phyloP scores from a whole-genome alignment of 139 green algal genomes.

The Desmodesmus armatus region DNA sequence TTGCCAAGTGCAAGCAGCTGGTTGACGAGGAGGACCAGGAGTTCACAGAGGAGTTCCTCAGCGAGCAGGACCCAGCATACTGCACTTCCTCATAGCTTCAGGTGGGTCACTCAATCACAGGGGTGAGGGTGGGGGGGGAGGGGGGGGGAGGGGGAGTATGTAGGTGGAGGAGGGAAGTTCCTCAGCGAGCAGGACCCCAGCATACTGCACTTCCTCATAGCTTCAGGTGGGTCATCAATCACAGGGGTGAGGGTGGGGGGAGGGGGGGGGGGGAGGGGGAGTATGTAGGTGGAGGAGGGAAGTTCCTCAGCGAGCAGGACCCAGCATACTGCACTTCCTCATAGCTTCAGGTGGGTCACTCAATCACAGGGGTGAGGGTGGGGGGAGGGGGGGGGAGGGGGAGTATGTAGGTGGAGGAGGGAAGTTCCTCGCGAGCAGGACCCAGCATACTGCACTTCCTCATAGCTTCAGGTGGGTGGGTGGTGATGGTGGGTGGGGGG shows the following conservation, averaged over 20 bases:
- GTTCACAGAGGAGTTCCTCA: conserved; percentile 96
- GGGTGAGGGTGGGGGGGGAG: too few species aligned
- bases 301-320: too few species aligned
- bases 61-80: conserved; percentile 92
- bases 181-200: conserved; percentile 88
- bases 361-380: conserved; percentile 39
- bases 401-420: background rate
- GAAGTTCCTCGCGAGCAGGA: conserved; percentile 91
- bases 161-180: conserved; percentile 96
- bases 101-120: background rate
- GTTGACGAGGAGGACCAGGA: conserved; percentile 91
- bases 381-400: background rate
- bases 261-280: too few species aligned
- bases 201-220: conserved; percentile 97
- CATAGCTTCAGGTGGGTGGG: conserved; percentile 73
- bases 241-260: too few species aligned
- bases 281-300: too few species aligned
- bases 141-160: too few species aligned
- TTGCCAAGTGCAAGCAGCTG: conserved; percentile 88
- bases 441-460: conserved; percentile 97
- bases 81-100: conserved; percentile 95
- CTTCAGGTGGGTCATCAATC: conserved; percentile 47
- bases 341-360: conserved; percentile 80
- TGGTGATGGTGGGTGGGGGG: too few species aligned
- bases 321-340: conserved; percentile 90